Evolutionary conservation across 2,329 filamentous ascomycete species (phyloP).

Genomic region (Achaetomium macrosporum): DNA sequence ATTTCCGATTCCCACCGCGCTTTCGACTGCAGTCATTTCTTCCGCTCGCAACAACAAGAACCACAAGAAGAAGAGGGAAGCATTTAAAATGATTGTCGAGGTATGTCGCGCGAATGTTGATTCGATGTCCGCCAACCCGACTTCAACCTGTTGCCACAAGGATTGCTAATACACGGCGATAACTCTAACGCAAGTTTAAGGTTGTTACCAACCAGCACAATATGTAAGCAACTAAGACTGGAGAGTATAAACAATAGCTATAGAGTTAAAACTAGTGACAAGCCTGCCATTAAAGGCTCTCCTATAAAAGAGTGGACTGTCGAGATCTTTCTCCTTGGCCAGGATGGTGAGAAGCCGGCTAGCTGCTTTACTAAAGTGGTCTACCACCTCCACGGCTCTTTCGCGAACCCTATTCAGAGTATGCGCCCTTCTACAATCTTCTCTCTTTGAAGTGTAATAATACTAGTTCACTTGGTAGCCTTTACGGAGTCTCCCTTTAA

Average conservation of each 20-base stretch:
- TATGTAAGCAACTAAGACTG: conserved; percentile 51
- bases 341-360: conserved; percentile 75
- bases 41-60: background rate
- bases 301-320: conserved; percentile 93
- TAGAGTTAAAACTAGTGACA: conserved; percentile 50
- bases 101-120: conserved; percentile 24
- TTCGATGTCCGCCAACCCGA: no score
- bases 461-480: conserved; percentile 41
- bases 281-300: conserved; percentile 76
- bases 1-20: background rate
- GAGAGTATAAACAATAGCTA: conserved; percentile 14
- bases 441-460: background rate
- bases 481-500: conserved; percentile 82
- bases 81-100: conserved; percentile 35
- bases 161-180: conserved; percentile 2
- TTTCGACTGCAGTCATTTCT: background rate
- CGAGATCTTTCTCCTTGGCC: conserved; percentile 75
- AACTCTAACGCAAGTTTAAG: conserved; percentile 77
- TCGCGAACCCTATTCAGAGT: conserved; percentile 83
- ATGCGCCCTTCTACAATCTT: conserved; percentile 34
- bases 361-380: conserved; percentile 85
- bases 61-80: background rate
- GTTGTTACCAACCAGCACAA: conserved; percentile 87
- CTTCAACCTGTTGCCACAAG: no score
- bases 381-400: conserved; percentile 91